phyloP scores from a whole-genome alignment of 2,329 filamentous ascomycete species.

The Fusarium oxysporum region DNA sequence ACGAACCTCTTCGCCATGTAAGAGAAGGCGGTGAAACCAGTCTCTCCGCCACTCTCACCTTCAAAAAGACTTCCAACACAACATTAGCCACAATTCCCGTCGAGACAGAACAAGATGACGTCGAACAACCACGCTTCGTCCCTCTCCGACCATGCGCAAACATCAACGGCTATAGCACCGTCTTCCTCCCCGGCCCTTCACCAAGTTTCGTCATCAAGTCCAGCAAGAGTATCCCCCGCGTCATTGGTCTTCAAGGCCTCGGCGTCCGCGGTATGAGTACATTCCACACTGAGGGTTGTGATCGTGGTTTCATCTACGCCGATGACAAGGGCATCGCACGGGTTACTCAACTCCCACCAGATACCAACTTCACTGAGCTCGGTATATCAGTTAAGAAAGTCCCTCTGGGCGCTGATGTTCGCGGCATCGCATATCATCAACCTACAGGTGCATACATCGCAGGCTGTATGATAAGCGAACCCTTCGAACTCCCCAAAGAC shows the following conservation, averaged over 20 bases:
- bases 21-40: conserved; percentile 50
- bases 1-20: conserved; percentile 77
- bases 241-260: conserved; percentile 77
- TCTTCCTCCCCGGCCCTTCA: conserved; percentile 84
- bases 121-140: conserved; percentile 59
- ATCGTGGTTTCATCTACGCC: conserved; percentile 85
- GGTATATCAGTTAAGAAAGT: conserved; percentile 82
- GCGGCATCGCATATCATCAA: conserved; percentile 80
- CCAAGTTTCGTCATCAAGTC: conserved; percentile 87
- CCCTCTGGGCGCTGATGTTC: conserved; percentile 75
- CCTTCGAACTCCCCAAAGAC: conserved; percentile 87
- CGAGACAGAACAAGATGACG: conserved; percentile 63
- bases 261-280: conserved; percentile 77
- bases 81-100: conserved; percentile 70
- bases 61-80: conserved; percentile 79
- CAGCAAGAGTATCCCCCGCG: conserved; percentile 78
- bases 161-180: conserved; percentile 80
- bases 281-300: conserved; percentile 82
- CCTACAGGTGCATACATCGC: conserved; percentile 80
- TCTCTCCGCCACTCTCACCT: conserved; percentile 72
- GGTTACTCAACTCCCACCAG: conserved; percentile 76
- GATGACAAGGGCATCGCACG: conserved; percentile 78
- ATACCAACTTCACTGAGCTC: conserved; percentile 77
- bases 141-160: conserved; percentile 70
- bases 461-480: conserved; percentile 73